phyloP scores from a whole-genome alignment of 2,329 filamentous ascomycete genomes.

The Penicillium sp. region DNA sequence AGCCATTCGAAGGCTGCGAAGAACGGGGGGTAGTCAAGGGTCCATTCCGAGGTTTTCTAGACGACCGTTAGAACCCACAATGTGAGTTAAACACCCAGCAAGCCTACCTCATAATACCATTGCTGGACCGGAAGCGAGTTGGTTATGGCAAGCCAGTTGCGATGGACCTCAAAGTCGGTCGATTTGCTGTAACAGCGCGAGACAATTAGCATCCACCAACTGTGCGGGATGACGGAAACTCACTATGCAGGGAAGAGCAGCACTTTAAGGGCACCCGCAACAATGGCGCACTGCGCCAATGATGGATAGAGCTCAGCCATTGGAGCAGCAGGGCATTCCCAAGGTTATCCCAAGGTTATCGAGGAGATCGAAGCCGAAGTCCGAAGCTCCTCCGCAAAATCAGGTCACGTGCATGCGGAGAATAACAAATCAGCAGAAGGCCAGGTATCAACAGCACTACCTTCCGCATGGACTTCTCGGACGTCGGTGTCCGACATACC shows the following conservation, averaged over 20 bases:
- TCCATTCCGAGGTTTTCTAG: slow-evolving; percentile 95
- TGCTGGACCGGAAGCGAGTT: slow-evolving; percentile 78
- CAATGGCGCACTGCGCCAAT: slow-evolving; percentile 19
- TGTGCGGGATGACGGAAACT: slow-evolving; percentile 3
- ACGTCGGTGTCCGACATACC: slow-evolving; percentile 45
- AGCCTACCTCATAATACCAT: slow-evolving; percentile 82
- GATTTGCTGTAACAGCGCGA: slow-evolving; percentile 66
- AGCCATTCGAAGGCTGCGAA: slow-evolving; percentile 97
- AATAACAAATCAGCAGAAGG: slow-evolving; percentile 20
- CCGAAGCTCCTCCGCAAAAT: slow-evolving; percentile 11
- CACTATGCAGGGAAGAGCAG: slow-evolving; percentile 22
- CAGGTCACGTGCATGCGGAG: slow-evolving; percentile 22
- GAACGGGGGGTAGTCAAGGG: slow-evolving; percentile 95
- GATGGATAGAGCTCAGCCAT: slow-evolving; percentile 84
- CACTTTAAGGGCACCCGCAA: slow-evolving; percentile 19
- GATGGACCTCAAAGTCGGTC: slow-evolving; percentile 97
- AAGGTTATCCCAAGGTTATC: slow-evolving; percentile 3
- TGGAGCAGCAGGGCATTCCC: slow-evolving; percentile 22
- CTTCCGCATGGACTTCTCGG: slow-evolving; percentile 38
- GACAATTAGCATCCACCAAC: background rate
- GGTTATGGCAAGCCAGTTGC: slow-evolving; percentile 97
- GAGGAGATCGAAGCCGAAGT: slow-evolving; percentile 8
- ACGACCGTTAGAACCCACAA: slow-evolving; percentile 24
- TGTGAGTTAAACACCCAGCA: background rate
- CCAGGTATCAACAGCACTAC: slow-evolving; percentile 23